These are phyloP conservation scores for Blastosporella zonata DNA, from an alignment of 1,284 basidiomycete genomes.

Conservation along the genomic window DNA sequence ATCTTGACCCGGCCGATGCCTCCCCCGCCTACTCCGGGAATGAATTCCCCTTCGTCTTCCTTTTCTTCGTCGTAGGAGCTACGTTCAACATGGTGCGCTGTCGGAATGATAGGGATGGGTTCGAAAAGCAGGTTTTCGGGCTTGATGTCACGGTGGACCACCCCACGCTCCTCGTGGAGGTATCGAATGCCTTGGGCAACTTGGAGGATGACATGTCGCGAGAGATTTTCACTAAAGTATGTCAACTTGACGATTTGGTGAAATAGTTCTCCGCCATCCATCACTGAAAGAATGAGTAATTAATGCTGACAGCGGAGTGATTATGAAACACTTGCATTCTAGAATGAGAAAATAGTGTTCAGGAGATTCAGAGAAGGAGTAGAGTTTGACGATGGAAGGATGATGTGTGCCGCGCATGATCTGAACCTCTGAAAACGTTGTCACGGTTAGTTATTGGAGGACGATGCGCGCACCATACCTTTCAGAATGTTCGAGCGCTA, in stretches of 20 bases:
- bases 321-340: conserved; percentile 61
- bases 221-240: conserved; percentile 95
- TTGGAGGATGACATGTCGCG: conserved; percentile 96
- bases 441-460: conserved; percentile 3
- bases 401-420: conserved; percentile 98
- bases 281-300: conserved; percentile 49
- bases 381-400: conserved; percentile 85
- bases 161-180: conserved; percentile 96
- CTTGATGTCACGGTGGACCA: conserved; percentile 99
- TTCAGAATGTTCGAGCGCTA: conserved; percentile 98
- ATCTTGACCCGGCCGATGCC: conserved; percentile 99
- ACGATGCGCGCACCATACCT: conserved; percentile 41
- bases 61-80: conserved; percentile 98
- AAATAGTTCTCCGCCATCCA: conserved; percentile 98
- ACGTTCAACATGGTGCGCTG: conserved; percentile 61
- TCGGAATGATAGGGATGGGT: conserved; percentile 90
- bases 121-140: conserved; percentile 98
- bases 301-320: not conserved
- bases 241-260: conserved; percentile 99
- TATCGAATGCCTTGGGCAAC: conserved; percentile 95
- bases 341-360: conserved; percentile 96
- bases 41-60: conserved; percentile 97
- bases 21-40: conserved; percentile 88
- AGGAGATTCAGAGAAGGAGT: conserved; percentile 86
- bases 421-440: conserved; percentile 77